Percentiles rank a stretch among this genome's conserved stretches.
phyloP scores from a whole-genome alignment of 352 stramenopile genomes.

The Pythium chondricola region DNA sequence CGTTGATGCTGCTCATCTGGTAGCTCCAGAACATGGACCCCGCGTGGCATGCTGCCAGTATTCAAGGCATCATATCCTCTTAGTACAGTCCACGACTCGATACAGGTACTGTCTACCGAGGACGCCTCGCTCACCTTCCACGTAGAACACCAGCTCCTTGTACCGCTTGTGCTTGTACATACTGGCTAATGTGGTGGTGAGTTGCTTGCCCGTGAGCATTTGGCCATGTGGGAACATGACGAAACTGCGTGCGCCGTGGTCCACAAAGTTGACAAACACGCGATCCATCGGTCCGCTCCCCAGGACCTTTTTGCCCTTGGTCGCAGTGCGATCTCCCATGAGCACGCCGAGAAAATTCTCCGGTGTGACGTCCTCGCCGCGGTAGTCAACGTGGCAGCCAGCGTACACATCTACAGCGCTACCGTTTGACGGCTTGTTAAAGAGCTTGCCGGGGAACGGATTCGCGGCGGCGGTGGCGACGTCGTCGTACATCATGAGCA shows the following conservation, averaged over 20 bases:
- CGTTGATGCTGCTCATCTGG: constrained; percentile 71
- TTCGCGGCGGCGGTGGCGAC: constrained; percentile 75
- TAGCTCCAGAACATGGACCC: constrained; percentile 86
- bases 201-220: constrained; percentile 55
- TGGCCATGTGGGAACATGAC: constrained; percentile 79
- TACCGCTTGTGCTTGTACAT: constrained; percentile 86
- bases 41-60: constrained; percentile 78
- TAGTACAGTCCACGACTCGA: not conserved
- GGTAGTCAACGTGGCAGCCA: constrained; percentile 75
- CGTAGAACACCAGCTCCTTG: constrained; percentile 90
- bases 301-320: constrained; percentile 72
- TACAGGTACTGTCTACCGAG: not conserved
- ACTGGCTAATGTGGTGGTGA: constrained; percentile 57
- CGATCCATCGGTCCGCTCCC: constrained; percentile 77
- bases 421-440: constrained; percentile 72
- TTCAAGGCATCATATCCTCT: too few relatives aligned
- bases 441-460: constrained; percentile 84
- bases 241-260: constrained; percentile 84
- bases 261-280: constrained; percentile 92
- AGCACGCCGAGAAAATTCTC: constrained; percentile 87
- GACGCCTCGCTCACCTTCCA: constrained; percentile 69
- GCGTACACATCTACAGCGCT: constrained; percentile 80
- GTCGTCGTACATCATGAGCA: constrained; percentile 93
- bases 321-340: constrained; percentile 54
- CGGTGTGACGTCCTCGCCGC: constrained; percentile 71